Conservation (phyloP, 768 basidiomycete genomes). For the Paxillus rubicundulus region DNA sequence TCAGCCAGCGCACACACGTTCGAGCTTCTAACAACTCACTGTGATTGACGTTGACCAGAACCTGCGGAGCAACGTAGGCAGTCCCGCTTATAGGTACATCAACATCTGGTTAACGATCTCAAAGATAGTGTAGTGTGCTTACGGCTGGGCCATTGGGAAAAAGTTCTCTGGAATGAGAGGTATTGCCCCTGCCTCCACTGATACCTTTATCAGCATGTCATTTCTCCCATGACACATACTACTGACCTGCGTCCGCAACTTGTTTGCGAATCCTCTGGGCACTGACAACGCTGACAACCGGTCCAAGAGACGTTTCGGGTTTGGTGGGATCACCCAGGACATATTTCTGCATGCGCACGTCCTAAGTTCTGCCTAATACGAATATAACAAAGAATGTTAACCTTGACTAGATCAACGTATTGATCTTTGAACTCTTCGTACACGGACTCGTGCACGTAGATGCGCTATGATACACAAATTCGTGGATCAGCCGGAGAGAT, state of each 20-base stretch:
- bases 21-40: slow-evolving; percentile 46
- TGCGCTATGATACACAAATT: slow-evolving; percentile 50
- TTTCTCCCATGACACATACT: not conserved
- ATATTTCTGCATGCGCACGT: slow-evolving; percentile 51
- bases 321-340: slow-evolving; percentile 84
- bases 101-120: not conserved
- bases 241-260: slow-evolving; percentile 74
- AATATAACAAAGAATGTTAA: slow-evolving; percentile 14
- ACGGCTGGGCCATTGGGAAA: slow-evolving; percentile 70
- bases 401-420: slow-evolving; percentile 75
- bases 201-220: not conserved
- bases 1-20: slow-evolving; percentile 3
- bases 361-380: not conserved
- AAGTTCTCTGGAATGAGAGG: slow-evolving; percentile 64
- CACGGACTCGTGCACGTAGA: slow-evolving; percentile 87
- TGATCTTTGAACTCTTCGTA: slow-evolving; percentile 77
- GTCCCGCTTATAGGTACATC: slow-evolving; percentile 52
- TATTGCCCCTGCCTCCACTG: slow-evolving; percentile 78
- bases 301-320: slow-evolving; percentile 77
- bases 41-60: slow-evolving; percentile 87
- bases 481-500: not conserved
- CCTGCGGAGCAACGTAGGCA: slow-evolving; percentile 88
- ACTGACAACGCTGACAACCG: slow-evolving; percentile 86
- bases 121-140: slow-evolving; percentile 21
- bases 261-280: slow-evolving; percentile 86